These are phyloP conservation scores for Coleophoma cylindrospora DNA, from an alignment of 2,329 filamentous ascomycete genomes.

Conservation along the genomic window DNA sequence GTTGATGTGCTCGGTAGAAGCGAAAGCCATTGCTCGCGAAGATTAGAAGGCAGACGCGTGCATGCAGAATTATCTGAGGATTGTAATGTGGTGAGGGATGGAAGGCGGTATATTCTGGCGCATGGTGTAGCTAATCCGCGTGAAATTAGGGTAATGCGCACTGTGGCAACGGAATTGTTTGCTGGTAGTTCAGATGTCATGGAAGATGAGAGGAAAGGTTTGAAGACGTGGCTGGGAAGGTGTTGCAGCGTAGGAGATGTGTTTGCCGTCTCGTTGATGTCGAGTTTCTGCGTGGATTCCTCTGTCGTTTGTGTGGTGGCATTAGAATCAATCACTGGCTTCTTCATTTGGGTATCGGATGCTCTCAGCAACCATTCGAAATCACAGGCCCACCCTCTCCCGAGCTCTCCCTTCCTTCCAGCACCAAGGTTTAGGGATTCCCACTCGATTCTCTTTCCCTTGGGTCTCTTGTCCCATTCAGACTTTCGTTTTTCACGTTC, in stretches of 20 bases:
- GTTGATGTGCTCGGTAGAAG: constrained; percentile 32
- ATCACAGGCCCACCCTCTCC: constrained; percentile 77
- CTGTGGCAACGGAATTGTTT: constrained; percentile 44
- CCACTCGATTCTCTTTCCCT: constrained; percentile 76
- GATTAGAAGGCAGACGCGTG: constrained; percentile 25
- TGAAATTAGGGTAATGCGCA: constrained; percentile 61
- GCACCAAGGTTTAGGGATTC: constrained; percentile 68
- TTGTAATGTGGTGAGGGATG: constrained; percentile 27
- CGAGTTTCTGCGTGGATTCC: constrained; percentile 1
- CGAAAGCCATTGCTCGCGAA: constrained; percentile 69
- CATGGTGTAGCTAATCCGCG: constrained; percentile 67
- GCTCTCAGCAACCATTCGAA: constrained; percentile 52
- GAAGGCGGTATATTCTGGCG: constrained; percentile 83
- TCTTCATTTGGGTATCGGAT: neutral
- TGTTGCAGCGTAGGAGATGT: constrained; percentile 10
- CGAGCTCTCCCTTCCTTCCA: constrained; percentile 75
- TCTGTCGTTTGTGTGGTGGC: constrained; percentile 4
- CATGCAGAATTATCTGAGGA: constrained; percentile 23
- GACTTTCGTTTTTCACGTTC: constrained; percentile 54
- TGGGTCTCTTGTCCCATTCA: constrained; percentile 73
- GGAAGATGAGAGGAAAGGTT: constrained; percentile 15
- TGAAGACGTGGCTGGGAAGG: constrained; percentile 12
- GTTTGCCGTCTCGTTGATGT: neutral
- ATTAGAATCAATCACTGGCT: neutral
- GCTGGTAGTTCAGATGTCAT: constrained; percentile 22